Base-by-base conservation (phyloP, 768 basidiomycete genomes). In the Hypholoma fasciculare region DNA sequence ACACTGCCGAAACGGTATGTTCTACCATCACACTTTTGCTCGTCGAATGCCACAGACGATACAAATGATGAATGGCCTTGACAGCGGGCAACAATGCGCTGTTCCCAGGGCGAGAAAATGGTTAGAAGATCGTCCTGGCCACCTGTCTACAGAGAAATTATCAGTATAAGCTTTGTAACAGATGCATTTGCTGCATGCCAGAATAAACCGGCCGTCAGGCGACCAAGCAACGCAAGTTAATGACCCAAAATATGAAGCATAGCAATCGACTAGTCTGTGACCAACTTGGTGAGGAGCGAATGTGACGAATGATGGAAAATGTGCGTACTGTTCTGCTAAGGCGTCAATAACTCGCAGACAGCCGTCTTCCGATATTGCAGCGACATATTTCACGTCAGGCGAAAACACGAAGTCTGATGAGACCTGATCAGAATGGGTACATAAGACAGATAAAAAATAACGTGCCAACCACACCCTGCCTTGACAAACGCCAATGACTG, bases 41-140 rank as follows among this genome's bases (percentile, higher is more conserved):
- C 87, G 69, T 99, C 97, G 69, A 98, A 98, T 1, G 90, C 88
- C 16, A 98, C 82, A 11, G 86, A 80, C 0, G 93, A 89, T 7
- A 99, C 92, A 68, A 97, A 98, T 2, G 94, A 96, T 0, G 93
- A 92, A 68, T 99, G 97, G 0, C 97, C 97, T 72, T 97, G 95
- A 74, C 97, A 98, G 55, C 96, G 84, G 4, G 97, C 97, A 9
- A 99, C 86, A 6, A 98, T 87, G 2, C 96, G 86, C 69, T 94
- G 90, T 70, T 98, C 97, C 83, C 89, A 90, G 0, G 95, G 94
- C 0, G 96, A 95, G 71, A 94, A 93, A 59, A 99, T 91, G 4
- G 96, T 96, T 54, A 97, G 75, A 9, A 98, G 81, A 68, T 99
- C 97, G 67, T 99, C 97, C 77, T 99, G 96, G 0, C 97, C 97